A percentile compares a stretch with the other conserved stretches of the same genome.
Conservation (phyloP, 192 early-diverging fungal genomes). For the Umbelopsis isabellina region DNA sequence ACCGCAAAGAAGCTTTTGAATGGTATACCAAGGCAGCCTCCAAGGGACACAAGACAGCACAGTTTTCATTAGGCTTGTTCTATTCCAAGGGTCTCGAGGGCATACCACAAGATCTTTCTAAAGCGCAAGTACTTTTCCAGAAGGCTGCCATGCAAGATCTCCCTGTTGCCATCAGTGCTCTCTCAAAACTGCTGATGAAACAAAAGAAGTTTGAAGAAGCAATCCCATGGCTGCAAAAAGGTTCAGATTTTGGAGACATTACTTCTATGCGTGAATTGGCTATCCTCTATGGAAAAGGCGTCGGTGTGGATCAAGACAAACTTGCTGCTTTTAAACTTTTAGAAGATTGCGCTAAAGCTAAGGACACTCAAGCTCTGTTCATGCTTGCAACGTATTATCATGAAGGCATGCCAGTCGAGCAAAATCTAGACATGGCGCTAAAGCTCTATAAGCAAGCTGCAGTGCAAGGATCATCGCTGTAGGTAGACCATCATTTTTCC, state of each 20-base stretch:
- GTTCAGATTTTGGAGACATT: constrained; percentile 34
- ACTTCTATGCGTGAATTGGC: constrained; percentile 41
- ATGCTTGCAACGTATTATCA: constrained; percentile 45
- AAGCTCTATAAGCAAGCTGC: constrained; percentile 34
- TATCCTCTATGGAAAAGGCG: constrained; percentile 38
- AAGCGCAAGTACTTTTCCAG: constrained; percentile 38
- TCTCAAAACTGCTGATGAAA: constrained; percentile 27
- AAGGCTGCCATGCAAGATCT: constrained; percentile 34
- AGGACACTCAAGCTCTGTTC: constrained; percentile 37
- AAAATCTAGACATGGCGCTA: constrained; percentile 35
- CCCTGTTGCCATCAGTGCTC: constrained; percentile 28
- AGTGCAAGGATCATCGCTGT: constrained; percentile 31
- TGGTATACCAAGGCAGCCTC: constrained; percentile 42
- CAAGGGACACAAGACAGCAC: constrained; percentile 30
- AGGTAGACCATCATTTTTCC: not conserved
- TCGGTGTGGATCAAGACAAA: constrained; percentile 36
- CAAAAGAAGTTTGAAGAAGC: constrained; percentile 26
- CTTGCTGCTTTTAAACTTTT: constrained; percentile 36
- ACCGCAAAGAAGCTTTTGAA: constrained; percentile 39
- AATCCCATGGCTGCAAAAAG: constrained; percentile 42
- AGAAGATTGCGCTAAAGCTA: constrained; percentile 40
- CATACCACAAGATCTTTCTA: constrained; percentile 29
- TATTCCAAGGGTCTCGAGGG: constrained; percentile 40
- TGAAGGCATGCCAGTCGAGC: constrained; percentile 40
- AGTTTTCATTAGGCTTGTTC: constrained; percentile 35